Evolutionary conservation across 306 rosid species (phyloP).

Genomic region (Coriaria nepalensis): DNA sequence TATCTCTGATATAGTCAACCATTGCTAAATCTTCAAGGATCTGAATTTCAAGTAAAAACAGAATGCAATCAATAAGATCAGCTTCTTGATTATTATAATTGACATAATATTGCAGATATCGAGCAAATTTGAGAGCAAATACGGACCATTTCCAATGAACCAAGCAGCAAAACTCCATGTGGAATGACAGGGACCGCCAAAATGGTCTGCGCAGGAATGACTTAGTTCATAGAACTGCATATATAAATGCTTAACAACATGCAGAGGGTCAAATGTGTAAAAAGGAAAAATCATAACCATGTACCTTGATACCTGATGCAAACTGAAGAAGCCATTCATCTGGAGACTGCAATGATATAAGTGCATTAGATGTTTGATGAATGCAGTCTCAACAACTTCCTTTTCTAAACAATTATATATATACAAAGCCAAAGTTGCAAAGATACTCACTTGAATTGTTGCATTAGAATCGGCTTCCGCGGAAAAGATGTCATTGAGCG

Average conservation of each 20-base stretch:
- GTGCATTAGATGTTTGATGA: constrained; percentile 16
- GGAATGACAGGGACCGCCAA: constrained; percentile 79
- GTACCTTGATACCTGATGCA: constrained; percentile 81
- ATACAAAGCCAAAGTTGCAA: no score
- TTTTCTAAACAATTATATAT: no score
- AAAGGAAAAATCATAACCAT: neutral
- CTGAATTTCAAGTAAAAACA: constrained; percentile 29
- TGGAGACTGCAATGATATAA: constrained; percentile 38
- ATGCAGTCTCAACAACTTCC: no score
- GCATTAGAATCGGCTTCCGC: constrained; percentile 20
- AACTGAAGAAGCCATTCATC: constrained; percentile 75
- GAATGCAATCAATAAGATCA: constrained; percentile 19
- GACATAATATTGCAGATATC: no score
- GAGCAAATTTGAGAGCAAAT: constrained; percentile 15
- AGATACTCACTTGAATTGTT: constrained; percentile 35
- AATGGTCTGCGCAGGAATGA: constrained; percentile 48
- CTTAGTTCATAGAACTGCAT: no score
- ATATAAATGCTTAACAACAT: no score
- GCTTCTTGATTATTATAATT: no score
- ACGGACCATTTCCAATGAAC: constrained; percentile 65
- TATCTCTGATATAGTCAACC: constrained; percentile 41
- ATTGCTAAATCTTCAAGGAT: constrained; percentile 56
- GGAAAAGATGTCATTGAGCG: constrained; percentile 26
- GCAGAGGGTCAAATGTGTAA: no score
- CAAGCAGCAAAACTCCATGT: constrained; percentile 77